Conservation (phyloP, 352 stramenopile genomes). For the Globisporangium solare region DNA sequence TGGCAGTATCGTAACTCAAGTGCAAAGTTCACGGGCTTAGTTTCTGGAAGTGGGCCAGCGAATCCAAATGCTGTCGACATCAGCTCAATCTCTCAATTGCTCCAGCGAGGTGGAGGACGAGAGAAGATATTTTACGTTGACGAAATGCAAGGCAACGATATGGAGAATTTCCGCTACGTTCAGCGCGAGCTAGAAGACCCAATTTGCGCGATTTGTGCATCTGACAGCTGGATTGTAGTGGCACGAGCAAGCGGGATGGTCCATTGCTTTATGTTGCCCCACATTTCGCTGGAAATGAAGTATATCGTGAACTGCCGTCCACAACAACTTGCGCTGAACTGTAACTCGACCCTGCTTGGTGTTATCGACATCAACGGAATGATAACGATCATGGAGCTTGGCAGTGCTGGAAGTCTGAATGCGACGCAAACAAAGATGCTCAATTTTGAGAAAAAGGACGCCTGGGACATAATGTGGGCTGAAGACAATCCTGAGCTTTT, state of each 20-base stretch:
- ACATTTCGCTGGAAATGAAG: slow-evolving; percentile 91
- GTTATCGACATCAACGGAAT: slow-evolving; percentile 89
- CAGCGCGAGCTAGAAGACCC: slow-evolving; percentile 70
- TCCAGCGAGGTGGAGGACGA: slow-evolving; percentile 58
- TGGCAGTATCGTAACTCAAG: slow-evolving; percentile 92
- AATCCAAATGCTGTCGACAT: slow-evolving; percentile 43
- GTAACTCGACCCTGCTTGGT: slow-evolving; percentile 76
- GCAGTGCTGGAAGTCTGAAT: slow-evolving; percentile 48
- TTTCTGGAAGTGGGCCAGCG: slow-evolving; percentile 20
- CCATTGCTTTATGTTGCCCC: slow-evolving; percentile 88
- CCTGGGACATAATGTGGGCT: slow-evolving; percentile 91
- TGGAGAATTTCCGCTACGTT: slow-evolving; percentile 69
- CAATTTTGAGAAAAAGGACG: slow-evolving; percentile 83
- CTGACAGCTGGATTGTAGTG: slow-evolving; percentile 81
- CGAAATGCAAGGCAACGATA: slow-evolving; percentile 68
- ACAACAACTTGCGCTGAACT: slow-evolving; percentile 87
- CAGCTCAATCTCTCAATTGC: slow-evolving; percentile 55
- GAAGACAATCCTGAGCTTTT: slow-evolving; percentile 91
- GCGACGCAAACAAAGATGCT: slow-evolving; percentile 70
- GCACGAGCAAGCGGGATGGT: slow-evolving; percentile 79
- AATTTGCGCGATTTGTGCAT: slow-evolving; percentile 85
- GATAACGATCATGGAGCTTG: slow-evolving; percentile 85
- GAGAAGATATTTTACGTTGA: slow-evolving; percentile 92
- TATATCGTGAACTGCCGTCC: slow-evolving; percentile 80
- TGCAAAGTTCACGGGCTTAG: slow-evolving; percentile 67